phyloP scores from a whole-genome alignment of 1,284 basidiomycete genomes.

The Rhodofomes roseus region DNA sequence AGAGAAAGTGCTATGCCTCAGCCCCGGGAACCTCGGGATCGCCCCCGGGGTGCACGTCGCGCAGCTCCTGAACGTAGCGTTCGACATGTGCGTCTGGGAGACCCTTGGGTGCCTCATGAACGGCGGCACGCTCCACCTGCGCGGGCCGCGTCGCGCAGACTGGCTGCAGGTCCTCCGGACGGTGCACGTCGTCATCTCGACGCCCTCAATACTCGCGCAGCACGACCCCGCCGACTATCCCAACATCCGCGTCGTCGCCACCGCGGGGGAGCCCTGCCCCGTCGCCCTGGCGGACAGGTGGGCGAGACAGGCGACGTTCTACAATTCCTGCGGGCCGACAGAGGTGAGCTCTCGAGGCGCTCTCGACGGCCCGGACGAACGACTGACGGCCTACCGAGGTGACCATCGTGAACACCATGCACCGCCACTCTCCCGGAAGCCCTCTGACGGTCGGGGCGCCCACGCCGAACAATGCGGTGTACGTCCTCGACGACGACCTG shows the following conservation, averaged over 20 bases:
- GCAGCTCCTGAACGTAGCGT: constrained; percentile 52
- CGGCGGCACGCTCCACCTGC: constrained; percentile 46
- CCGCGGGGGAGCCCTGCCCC: constrained; percentile 52
- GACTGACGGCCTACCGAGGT: not conserved
- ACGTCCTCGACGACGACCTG: constrained; percentile 45
- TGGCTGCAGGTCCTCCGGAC: constrained; percentile 48
- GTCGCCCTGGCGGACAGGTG: constrained; percentile 47
- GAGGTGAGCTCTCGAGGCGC: constrained; percentile 24
- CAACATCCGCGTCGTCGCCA: constrained; percentile 46
- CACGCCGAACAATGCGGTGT: constrained; percentile 51
- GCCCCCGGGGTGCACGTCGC: constrained; percentile 43
- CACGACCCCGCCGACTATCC: constrained; percentile 48
- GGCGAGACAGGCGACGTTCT: constrained; percentile 34
- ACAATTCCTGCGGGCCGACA: constrained; percentile 42
- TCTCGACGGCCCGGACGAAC: no score
- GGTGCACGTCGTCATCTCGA: constrained; percentile 49
- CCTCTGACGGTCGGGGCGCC: constrained; percentile 44
- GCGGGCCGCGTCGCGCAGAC: constrained; percentile 45
- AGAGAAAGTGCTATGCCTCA: constrained; percentile 40
- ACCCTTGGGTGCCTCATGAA: constrained; percentile 47
- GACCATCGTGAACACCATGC: constrained; percentile 54
- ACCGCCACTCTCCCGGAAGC: constrained; percentile 37
- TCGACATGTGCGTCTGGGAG: constrained; percentile 59
- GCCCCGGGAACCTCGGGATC: constrained; percentile 49
- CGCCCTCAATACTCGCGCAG: constrained; percentile 49